Conservation (phyloP, 257 asterid species). For the Fraxinus pennsylvanica region DNA sequence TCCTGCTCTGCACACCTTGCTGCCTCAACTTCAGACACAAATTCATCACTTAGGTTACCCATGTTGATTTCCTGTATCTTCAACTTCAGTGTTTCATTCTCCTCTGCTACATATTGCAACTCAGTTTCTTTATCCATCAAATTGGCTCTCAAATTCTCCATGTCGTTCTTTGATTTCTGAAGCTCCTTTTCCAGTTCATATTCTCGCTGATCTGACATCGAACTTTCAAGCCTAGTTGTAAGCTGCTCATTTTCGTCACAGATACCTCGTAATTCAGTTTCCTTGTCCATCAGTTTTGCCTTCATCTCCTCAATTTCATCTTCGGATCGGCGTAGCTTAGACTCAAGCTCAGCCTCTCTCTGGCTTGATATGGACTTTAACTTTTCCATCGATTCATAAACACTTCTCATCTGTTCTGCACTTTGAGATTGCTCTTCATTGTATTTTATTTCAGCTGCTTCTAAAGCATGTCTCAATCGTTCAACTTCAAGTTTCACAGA, state of each 20-base stretch:
- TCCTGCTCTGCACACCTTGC: slow-evolving; percentile 63
- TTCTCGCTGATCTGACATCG: slow-evolving; percentile 41
- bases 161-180: slow-evolving; percentile 35
- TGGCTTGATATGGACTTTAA: slow-evolving; percentile 47
- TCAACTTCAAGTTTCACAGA: slow-evolving; percentile 58
- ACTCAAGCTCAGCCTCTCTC: slow-evolving; percentile 62
- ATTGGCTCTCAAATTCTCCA: slow-evolving; percentile 45
- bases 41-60: slow-evolving; percentile 30
- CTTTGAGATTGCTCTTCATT: slow-evolving; percentile 54
- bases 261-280: slow-evolving; percentile 80
- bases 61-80: slow-evolving; percentile 35
- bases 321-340: slow-evolving; percentile 41
- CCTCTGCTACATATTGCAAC: slow-evolving; percentile 42
- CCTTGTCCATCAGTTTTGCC: slow-evolving; percentile 87
- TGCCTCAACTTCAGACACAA: slow-evolving; percentile 38
- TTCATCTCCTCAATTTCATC: slow-evolving; percentile 70
- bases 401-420: slow-evolving; percentile 41
- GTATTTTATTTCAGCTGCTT: slow-evolving; percentile 63
- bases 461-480: slow-evolving; percentile 57
- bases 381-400: slow-evolving; percentile 55
- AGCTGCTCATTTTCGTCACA: slow-evolving; percentile 81
- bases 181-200: slow-evolving; percentile 55
- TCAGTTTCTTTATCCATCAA: slow-evolving; percentile 56
- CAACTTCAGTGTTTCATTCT: slow-evolving; percentile 52
- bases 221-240: slow-evolving; percentile 43